Evolutionary conservation across 441 rosid species (phyloP).

Genomic region (Gossypium aridum): DNA sequence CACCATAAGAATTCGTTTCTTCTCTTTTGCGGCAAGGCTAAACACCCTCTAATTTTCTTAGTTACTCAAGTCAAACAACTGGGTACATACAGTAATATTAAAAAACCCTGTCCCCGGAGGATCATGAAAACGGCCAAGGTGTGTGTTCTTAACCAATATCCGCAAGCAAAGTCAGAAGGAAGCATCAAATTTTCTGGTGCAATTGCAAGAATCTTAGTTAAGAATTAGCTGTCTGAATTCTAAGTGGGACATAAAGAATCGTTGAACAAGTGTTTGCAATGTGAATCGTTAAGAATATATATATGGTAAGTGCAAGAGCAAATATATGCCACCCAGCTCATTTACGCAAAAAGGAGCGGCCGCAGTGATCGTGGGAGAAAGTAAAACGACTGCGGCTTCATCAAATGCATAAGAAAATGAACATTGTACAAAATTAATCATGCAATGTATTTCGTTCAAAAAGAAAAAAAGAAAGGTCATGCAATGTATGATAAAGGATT

Average conservation of each 20-base stretch:
- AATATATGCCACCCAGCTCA: constrained; percentile 9
- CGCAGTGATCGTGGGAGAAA: background rate
- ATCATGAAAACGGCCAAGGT: constrained; percentile 1
- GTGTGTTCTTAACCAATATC: constrained; percentile 1
- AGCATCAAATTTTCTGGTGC: background rate
- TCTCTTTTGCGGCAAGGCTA: background rate
- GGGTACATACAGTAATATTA: background rate
- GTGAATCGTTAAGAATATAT: background rate
- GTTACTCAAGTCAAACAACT: background rate
- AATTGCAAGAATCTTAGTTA: constrained; percentile 17
- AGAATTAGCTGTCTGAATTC: background rate
- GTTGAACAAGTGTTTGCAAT: background rate
- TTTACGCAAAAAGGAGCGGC: constrained; percentile 1
- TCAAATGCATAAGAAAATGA: background rate
- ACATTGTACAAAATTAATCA: background rate
- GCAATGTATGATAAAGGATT: background rate
- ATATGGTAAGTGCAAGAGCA: background rate
- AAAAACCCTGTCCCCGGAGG: background rate
- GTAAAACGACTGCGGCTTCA: background rate
- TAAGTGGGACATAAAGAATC: background rate
- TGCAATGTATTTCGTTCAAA: background rate
- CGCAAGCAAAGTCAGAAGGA: constrained; percentile 39
- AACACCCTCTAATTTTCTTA: constrained; percentile 31
- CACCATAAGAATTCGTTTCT: constrained; percentile 10
- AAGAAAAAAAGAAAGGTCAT: too few species aligned